These are phyloP conservation scores for Gracilariopsis chorda DNA, from an alignment of 23 red algal species.

Conservation along the genomic window DNA sequence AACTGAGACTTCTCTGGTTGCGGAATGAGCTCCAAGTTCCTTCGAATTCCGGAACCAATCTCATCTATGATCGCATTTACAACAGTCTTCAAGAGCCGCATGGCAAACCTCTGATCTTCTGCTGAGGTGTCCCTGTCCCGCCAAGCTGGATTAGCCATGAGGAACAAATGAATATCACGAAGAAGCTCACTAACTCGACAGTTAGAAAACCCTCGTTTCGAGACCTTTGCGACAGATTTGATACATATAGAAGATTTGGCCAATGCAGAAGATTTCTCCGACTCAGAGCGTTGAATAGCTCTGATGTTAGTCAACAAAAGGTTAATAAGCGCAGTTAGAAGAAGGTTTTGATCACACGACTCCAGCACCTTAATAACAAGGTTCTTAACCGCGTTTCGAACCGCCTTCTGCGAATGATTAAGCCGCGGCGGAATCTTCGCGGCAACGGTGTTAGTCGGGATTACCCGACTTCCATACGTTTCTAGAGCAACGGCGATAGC, in stretches of 20 bases:
- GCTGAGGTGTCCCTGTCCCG: slow-evolving; percentile 20
- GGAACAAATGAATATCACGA: slow-evolving; percentile 65
- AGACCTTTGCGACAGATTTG: slow-evolving; percentile 63
- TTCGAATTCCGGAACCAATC: slow-evolving; percentile 40
- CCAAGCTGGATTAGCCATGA: slow-evolving; percentile 47
- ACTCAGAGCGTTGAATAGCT: not conserved
- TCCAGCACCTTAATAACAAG: slow-evolving; percentile 69
- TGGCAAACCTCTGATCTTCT: slow-evolving; percentile 70
- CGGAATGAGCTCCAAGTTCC: slow-evolving; percentile 40
- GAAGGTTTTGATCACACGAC: slow-evolving; percentile 66
- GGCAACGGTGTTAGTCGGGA: slow-evolving; percentile 69
- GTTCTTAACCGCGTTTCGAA: slow-evolving; percentile 87
- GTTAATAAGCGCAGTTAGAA: slow-evolving; percentile 63
- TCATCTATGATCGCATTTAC: slow-evolving; percentile 62
- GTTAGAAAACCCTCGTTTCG: slow-evolving; percentile 55
- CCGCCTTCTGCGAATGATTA: slow-evolving; percentile 82
- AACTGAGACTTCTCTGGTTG: slow-evolving; percentile 55
- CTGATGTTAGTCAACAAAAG: slow-evolving; percentile 50
- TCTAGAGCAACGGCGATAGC: slow-evolving; percentile 55
- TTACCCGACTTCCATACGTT: slow-evolving; percentile 49
- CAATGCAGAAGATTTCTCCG: slow-evolving; percentile 5
- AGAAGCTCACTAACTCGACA: slow-evolving; percentile 51
- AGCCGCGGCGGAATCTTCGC: slow-evolving; percentile 73
- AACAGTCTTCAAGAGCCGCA: slow-evolving; percentile 60
- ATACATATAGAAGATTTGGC: slow-evolving; percentile 68